A percentile compares a stretch with the other conserved stretches of the same genome.
Evolutionary conservation across 805 yeast genomes (phyloP).

Genomic region (Wickerhamomyces mucosus): DNA sequence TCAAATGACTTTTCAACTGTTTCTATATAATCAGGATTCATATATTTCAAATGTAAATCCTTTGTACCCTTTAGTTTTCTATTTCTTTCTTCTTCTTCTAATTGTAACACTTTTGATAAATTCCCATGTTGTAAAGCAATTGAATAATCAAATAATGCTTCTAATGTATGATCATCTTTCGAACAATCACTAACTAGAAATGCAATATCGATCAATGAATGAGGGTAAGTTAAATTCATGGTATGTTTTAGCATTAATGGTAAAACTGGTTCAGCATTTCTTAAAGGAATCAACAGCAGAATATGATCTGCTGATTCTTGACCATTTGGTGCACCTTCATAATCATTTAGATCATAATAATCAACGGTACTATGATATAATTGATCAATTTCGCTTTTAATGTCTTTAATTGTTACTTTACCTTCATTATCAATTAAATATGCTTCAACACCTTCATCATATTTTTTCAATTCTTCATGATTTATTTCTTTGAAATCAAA

Average conservation of each 20-base stretch:
- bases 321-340: conserved; percentile 44
- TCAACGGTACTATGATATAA: conserved; percentile 41
- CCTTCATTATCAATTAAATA: conserved; percentile 28
- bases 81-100: conserved; percentile 29
- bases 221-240: conserved; percentile 82
- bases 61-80: conserved; percentile 37
- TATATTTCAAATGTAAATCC: conserved; percentile 58
- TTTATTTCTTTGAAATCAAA: conserved; percentile 26
- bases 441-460: conserved; percentile 29
- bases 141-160: conserved; percentile 54
- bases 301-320: conserved; percentile 48
- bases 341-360: conserved; percentile 51
- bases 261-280: conserved; percentile 69
- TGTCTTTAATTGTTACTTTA: conserved; percentile 14
- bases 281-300: conserved; percentile 61
- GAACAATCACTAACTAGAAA: conserved; percentile 78
- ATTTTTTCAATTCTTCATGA: conserved; percentile 22
- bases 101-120: conserved; percentile 35
- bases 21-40: conserved; percentile 56
- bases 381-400: conserved; percentile 26
- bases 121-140: conserved; percentile 66
- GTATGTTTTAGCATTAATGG: conserved; percentile 79
- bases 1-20: conserved; percentile 48
- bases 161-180: conserved; percentile 53
- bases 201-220: conserved; percentile 68